These are phyloP conservation scores for Fusarium mexicanum DNA, from an alignment of 2,329 filamentous ascomycete species.

Conservation along the genomic window DNA sequence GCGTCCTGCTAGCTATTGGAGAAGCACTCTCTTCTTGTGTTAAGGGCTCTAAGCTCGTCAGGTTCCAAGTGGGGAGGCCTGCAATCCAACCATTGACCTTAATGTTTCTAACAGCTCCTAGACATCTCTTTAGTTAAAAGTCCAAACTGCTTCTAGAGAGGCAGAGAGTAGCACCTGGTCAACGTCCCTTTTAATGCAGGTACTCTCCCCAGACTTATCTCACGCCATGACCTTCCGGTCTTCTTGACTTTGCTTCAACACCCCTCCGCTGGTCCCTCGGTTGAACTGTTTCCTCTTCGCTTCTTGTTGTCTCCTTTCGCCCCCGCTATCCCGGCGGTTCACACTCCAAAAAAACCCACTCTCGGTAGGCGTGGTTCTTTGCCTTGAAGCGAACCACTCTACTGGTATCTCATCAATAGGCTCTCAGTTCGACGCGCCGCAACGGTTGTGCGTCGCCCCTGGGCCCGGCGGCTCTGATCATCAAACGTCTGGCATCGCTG, in stretches of 20 bases:
- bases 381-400: conserved; percentile 44
- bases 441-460: conserved; percentile 33
- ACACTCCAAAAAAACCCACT: conserved; percentile 41
- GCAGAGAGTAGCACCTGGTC: conserved; percentile 19
- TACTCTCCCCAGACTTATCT: conserved; percentile 43
- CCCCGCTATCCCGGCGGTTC: conserved; percentile 41
- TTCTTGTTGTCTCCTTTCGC: conserved; percentile 42
- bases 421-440: conserved; percentile 32
- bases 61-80: conserved; percentile 37
- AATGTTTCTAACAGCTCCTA: conserved; percentile 27
- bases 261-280: conserved; percentile 32
- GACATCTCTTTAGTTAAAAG: conserved; percentile 31
- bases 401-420: conserved; percentile 42
- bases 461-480: conserved; percentile 30
- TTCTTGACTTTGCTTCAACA: conserved; percentile 44
- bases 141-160: conserved; percentile 27
- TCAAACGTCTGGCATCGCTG: conserved; percentile 26
- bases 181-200: conserved; percentile 45
- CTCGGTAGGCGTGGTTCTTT: conserved; percentile 37
- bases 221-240: conserved; percentile 42
- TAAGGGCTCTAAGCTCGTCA: conserved; percentile 34
- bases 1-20: conserved; percentile 35
- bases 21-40: conserved; percentile 30
- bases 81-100: conserved; percentile 38
- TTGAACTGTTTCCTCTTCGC: conserved; percentile 40